These are phyloP conservation scores for Hordeum vulgare DNA, from an alignment of 176 grass and related monocot genomes.

Conservation along the genomic window DNA sequence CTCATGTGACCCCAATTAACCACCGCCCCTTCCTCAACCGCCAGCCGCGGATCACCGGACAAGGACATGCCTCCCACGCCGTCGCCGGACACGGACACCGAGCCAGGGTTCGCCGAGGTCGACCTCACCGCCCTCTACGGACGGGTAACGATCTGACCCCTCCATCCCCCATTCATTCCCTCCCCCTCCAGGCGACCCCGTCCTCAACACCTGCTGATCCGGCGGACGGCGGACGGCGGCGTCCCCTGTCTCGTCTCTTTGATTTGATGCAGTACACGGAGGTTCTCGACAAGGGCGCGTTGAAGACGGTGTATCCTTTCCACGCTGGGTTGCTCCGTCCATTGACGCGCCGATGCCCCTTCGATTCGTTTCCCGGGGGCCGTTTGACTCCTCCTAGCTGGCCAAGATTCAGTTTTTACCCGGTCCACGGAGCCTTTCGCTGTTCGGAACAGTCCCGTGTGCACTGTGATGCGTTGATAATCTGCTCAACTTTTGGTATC, in stretches of 20 bases:
- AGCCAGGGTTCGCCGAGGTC: constrained; percentile 58
- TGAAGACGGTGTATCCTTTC: constrained; percentile 88
- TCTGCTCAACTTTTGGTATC: background rate
- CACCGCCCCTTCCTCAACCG: background rate
- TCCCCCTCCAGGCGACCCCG: too few relatives aligned
- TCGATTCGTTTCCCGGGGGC: background rate
- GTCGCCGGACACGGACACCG: constrained; percentile 16
- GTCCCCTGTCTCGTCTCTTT: background rate
- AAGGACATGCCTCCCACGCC: constrained; percentile 25
- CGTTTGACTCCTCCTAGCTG: background rate
- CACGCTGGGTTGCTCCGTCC: too few relatives aligned
- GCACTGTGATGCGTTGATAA: background rate
- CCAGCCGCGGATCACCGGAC: background rate
- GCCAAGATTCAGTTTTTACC: constrained; percentile 9
- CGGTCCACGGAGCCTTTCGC: too few relatives aligned
- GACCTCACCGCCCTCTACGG: constrained; percentile 73
- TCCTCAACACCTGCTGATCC: background rate
- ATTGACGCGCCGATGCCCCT: too few relatives aligned
- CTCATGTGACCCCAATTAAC: constrained; percentile 38
- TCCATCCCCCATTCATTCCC: too few relatives aligned
- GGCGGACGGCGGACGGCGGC: background rate
- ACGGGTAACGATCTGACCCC: constrained; percentile 27
- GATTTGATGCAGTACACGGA: constrained; percentile 67
- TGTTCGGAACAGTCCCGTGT: too few relatives aligned
- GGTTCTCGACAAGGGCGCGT: constrained; percentile 65